A percentile compares a stretch with the other conserved stretches of the same genome.
Conservation (phyloP, 345 rosid genomes). For the Corchorus olitorius region DNA sequence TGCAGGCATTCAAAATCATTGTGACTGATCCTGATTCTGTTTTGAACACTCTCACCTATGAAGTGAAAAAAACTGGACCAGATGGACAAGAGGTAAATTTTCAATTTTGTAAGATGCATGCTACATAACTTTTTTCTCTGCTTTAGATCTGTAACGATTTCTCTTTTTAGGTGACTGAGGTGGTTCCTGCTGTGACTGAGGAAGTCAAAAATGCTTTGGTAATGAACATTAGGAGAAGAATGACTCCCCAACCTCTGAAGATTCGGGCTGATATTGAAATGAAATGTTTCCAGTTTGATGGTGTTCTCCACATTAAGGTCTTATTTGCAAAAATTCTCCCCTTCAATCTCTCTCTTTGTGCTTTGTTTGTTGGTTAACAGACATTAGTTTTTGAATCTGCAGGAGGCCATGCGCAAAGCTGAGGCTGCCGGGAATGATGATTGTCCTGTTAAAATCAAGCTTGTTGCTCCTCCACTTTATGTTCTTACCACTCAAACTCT, state of each 20-base stretch:
- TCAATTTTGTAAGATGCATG: constrained; percentile 1
- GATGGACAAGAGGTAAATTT: constrained; percentile 85
- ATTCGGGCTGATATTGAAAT: constrained; percentile 93
- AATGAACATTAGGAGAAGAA: constrained; percentile 87
- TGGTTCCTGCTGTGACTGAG: constrained; percentile 81
- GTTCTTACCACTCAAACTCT: constrained; percentile 97
- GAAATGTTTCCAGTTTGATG: constrained; percentile 98
- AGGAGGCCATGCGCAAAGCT: constrained; percentile 97
- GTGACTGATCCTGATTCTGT: constrained; percentile 92
- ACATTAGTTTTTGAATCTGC: constrained; percentile 28
- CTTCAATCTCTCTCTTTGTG: not conserved
- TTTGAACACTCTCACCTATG: constrained; percentile 73
- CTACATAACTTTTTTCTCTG: not conserved
- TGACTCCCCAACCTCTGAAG: constrained; percentile 97
- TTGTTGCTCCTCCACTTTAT: constrained; percentile 97
- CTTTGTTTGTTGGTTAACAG: not conserved
- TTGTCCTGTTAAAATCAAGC: constrained; percentile 93
- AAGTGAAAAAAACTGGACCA: constrained; percentile 81
- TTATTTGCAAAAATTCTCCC: not conserved
- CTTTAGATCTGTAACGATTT: constrained; percentile 17
- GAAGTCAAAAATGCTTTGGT: constrained; percentile 87
- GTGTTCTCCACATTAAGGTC: constrained; percentile 97
- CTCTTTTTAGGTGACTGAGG: constrained; percentile 62
- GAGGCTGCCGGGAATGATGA: constrained; percentile 90
- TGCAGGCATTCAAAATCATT: constrained; percentile 89